phyloP scores from a whole-genome alignment of 768 basidiomycete genomes.

The Trametes coccinea region DNA sequence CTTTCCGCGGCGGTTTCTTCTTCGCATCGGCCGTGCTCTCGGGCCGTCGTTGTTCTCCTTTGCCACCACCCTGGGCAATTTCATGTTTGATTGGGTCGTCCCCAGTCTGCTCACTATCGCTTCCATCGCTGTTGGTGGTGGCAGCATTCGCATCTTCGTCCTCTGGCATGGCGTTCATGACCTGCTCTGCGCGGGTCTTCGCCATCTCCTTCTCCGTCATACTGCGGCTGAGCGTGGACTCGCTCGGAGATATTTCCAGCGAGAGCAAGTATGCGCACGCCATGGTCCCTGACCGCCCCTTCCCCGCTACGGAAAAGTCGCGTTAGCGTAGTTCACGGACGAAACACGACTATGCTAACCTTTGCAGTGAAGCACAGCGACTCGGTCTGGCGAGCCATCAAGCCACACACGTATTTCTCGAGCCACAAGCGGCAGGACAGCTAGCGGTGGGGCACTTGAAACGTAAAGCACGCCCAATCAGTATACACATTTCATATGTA shows the following conservation, averaged over 20 bases:
- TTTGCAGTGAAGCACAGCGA: conserved; percentile 88
- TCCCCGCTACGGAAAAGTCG: conserved; percentile 53
- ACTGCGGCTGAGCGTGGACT: conserved; percentile 50
- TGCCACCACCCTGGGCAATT: conserved; percentile 1
- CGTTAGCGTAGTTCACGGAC: conserved; percentile 5
- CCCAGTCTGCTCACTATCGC: background rate
- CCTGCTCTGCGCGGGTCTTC: conserved; percentile 46
- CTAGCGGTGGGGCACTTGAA: conserved; percentile 71
- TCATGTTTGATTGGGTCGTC: conserved; percentile 25
- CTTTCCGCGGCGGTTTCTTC: background rate
- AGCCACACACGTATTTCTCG: conserved; percentile 79
- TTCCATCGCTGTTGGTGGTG: background rate
- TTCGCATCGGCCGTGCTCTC: background rate
- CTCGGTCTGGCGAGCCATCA: conserved; percentile 58
- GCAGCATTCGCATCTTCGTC: conserved; percentile 34
- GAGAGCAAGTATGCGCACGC: conserved; percentile 82
- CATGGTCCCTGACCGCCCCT: conserved; percentile 85
- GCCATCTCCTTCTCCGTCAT: conserved; percentile 51
- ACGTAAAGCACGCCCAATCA: background rate
- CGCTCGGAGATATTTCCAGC: conserved; percentile 45
- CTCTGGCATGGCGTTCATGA: conserved; percentile 49
- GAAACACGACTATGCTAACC: conserved; percentile 42
- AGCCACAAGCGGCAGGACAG: conserved; percentile 68
- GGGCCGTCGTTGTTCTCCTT: background rate
- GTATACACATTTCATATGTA: background rate